Evolutionary conservation across 225 moss, liverwort and hornwort species (phyloP).

Genomic region (Sphagnum contortum): DNA sequence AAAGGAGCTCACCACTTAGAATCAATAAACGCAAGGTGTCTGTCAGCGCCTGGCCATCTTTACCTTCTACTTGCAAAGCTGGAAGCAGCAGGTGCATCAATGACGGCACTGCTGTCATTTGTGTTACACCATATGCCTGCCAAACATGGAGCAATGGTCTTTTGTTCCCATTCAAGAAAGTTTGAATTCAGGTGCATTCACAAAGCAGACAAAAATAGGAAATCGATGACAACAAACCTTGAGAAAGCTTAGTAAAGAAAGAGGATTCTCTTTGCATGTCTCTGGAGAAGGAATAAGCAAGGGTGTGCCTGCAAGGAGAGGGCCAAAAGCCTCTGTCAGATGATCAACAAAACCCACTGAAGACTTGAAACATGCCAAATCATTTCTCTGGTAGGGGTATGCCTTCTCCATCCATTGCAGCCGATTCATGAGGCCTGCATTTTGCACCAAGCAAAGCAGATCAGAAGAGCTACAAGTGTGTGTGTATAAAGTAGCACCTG

Average conservation of each 20-base stretch:
- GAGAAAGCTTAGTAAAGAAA: constrained; percentile 17
- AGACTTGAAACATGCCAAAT: constrained; percentile 40
- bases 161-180: not conserved
- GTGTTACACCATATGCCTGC: constrained; percentile 28
- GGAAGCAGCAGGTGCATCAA: constrained; percentile 30
- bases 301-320: constrained; percentile 24
- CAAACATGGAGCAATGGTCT: constrained; percentile 1
- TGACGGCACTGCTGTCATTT: constrained; percentile 40
- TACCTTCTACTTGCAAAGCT: constrained; percentile 10
- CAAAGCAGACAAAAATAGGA: not conserved
- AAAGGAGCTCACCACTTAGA: constrained; percentile 33
- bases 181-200: not conserved
- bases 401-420: constrained; percentile 34
- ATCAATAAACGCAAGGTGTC: constrained; percentile 23
- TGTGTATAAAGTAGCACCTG: not conserved
- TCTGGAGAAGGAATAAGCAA: constrained; percentile 28
- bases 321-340: constrained; percentile 32
- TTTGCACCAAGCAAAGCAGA: not conserved
- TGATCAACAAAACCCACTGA: constrained; percentile 38
- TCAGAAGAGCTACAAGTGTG: not conserved
- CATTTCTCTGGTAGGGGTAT: constrained; percentile 17
- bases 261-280: constrained; percentile 21
- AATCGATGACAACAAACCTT: constrained; percentile 9
- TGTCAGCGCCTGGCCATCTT: constrained; percentile 7
- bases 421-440: constrained; percentile 32